A percentile compares a stretch with the other conserved stretches of the same genome.
Conservation (phyloP, 2,329 filamentous ascomycete species). For the Scedosporium boydii region DNA sequence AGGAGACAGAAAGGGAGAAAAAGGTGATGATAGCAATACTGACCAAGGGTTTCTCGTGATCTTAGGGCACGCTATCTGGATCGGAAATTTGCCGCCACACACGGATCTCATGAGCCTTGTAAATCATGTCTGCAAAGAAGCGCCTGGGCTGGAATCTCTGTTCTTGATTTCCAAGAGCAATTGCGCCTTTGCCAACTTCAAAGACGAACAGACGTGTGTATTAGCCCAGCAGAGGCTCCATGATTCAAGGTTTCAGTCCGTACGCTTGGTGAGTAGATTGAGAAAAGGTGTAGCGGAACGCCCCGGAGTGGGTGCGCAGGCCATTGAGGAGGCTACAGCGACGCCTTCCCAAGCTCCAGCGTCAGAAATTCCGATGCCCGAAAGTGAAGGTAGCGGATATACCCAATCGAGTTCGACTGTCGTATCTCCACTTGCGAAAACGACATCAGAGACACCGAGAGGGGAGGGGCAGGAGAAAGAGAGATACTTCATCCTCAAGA, state of each 20-base stretch:
- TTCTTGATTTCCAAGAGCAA: slow-evolving; percentile 97
- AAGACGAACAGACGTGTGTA: slow-evolving; percentile 64
- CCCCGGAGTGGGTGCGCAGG: slow-evolving; percentile 36
- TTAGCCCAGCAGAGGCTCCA: slow-evolving; percentile 77
- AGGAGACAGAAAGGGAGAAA: slow-evolving; percentile 13
- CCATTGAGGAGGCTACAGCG: slow-evolving; percentile 39
- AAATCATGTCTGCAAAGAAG: slow-evolving; percentile 76
- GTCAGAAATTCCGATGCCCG: slow-evolving; percentile 4
- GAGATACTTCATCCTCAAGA: slow-evolving; percentile 88
- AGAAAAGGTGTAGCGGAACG: slow-evolving; percentile 45
- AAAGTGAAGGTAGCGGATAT: slow-evolving; percentile 3
- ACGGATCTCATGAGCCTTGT: slow-evolving; percentile 78
- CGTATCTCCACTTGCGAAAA: background rate
- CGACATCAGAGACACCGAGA: background rate
- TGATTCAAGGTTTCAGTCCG: slow-evolving; percentile 80
- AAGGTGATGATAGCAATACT: no score
- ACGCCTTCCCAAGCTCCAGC: slow-evolving; percentile 11
- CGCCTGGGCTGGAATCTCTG: slow-evolving; percentile 71
- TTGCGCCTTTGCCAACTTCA: slow-evolving; percentile 94
- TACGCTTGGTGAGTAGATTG: slow-evolving; percentile 76
- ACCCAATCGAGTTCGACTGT: background rate
- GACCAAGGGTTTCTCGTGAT: no score
- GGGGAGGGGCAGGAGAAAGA: slow-evolving; percentile 9
- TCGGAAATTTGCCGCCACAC: slow-evolving; percentile 83
- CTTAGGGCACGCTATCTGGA: slow-evolving; percentile 81